Conservation (phyloP, 192 early-diverging fungal species). For the Powellomyces hirtus region DNA sequence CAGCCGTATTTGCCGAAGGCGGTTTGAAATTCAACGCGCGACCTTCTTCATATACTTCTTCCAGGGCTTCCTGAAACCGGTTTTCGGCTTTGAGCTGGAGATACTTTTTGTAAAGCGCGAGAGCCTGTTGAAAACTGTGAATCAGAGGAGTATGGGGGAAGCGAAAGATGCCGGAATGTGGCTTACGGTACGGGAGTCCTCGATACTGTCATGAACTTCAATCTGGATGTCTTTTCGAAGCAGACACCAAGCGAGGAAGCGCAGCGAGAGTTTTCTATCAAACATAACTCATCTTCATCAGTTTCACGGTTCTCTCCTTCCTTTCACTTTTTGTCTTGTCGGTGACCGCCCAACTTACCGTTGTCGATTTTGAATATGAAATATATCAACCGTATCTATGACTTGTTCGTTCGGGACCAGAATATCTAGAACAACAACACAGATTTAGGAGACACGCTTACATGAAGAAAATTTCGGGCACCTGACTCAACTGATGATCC, state of each 20-base stretch:
- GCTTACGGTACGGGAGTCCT: constrained; percentile 84
- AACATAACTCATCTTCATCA: constrained; percentile 19
- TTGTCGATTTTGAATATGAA: constrained; percentile 75
- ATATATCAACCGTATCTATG: constrained; percentile 94
- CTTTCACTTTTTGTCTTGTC: background rate
- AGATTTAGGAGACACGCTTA: constrained; percentile 4
- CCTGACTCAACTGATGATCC: constrained; percentile 76
- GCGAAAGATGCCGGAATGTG: no score
- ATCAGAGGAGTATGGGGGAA: background rate
- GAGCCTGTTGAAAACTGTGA: no score
- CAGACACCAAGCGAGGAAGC: constrained; percentile 90
- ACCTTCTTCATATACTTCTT: constrained; percentile 82
- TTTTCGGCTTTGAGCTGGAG: constrained; percentile 60
- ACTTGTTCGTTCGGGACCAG: constrained; percentile 80
- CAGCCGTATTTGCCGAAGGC: background rate
- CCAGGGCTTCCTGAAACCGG: constrained; percentile 69
- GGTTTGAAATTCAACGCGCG: constrained; percentile 38
- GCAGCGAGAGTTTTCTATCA: constrained; percentile 77
- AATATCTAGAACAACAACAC: constrained; percentile 59
- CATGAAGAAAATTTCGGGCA: background rate
- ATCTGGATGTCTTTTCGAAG: constrained; percentile 81
- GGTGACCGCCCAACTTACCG: constrained; percentile 43
- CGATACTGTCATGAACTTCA: constrained; percentile 88
- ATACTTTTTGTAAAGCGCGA: constrained; percentile 83
- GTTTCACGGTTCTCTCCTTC: constrained; percentile 1